Evolutionary conservation across 768 basidiomycete species (phyloP).

Genomic region (Pisolithus microcarpus): DNA sequence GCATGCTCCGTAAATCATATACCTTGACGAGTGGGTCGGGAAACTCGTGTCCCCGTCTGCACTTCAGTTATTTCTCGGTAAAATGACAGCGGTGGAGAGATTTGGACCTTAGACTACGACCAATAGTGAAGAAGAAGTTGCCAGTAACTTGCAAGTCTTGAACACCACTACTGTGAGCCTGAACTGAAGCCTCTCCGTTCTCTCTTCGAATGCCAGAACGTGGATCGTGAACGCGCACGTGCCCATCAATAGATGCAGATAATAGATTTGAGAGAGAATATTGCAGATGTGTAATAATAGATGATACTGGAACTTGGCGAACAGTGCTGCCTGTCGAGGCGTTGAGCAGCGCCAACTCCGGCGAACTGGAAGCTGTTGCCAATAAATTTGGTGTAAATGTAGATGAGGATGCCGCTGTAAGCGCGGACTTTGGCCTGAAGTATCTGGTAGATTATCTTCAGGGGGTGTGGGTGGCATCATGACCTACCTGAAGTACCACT

Average conservation of each 20-base stretch:
- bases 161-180: conserved; percentile 77
- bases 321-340: conserved; percentile 61
- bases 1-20: conserved; percentile 81
- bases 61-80: conserved; percentile 8
- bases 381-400: conserved; percentile 46
- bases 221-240: conserved; percentile 61
- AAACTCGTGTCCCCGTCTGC: conserved; percentile 78
- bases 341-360: conserved; percentile 67
- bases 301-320: conserved; percentile 49
- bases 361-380: conserved; percentile 50
- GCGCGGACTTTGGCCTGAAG: conserved; percentile 26
- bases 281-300: conserved; percentile 57
- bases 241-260: conserved; percentile 69
- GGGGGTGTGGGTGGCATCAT: not conserved
- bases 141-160: conserved; percentile 76
- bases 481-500: conserved; percentile 69
- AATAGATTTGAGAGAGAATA: conserved; percentile 58
- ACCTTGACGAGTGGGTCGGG: conserved; percentile 92
- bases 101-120: conserved; percentile 72
- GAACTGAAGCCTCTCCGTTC: conserved; percentile 48
- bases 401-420: conserved; percentile 41
- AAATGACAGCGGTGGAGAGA: not conserved
- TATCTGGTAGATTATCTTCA: conserved; percentile 19
- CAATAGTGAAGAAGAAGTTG: conserved; percentile 80
- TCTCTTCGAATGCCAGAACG: conserved; percentile 51